Conservation (phyloP, 139 green algal species). For the Pleodorina starrii region DNA sequence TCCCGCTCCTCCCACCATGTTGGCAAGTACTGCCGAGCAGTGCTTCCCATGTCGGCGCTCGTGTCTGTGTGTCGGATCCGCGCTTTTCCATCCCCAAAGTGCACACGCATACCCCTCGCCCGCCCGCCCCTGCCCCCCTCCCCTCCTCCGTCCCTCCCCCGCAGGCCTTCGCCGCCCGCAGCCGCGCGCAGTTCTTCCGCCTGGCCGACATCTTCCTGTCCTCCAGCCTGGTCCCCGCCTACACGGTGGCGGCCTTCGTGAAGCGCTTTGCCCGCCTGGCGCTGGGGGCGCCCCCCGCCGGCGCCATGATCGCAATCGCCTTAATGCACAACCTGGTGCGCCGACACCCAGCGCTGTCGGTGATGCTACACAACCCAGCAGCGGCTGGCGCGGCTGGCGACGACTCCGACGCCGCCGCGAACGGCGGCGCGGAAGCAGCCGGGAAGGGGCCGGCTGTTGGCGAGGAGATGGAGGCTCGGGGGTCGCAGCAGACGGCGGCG, state of each 20-base stretch:
- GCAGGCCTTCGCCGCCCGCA: conserved; percentile 42
- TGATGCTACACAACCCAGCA: conserved; percentile 85
- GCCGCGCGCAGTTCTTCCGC: conserved; percentile 71
- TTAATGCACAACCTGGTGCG: conserved; percentile 98
- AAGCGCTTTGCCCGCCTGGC: conserved; percentile 93
- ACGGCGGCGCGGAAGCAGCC: background rate
- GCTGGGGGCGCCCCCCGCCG: conserved; percentile 79
- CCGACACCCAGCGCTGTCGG: conserved; percentile 88
- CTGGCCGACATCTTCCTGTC: conserved; percentile 94
- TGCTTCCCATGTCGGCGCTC: too few species aligned
- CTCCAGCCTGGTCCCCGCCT: conserved; percentile 92
- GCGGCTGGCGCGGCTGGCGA: background rate
- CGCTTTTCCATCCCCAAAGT: too few species aligned
- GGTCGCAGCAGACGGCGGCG: background rate
- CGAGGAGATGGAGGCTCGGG: background rate
- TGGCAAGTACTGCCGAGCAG: too few species aligned
- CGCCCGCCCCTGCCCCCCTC: background rate
- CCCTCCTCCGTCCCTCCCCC: background rate
- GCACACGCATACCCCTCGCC: too few species aligned
- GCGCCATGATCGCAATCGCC: conserved; percentile 83
- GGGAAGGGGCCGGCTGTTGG: background rate
- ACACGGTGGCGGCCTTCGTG: conserved; percentile 95
- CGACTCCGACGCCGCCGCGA: background rate
- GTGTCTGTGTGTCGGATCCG: too few species aligned
- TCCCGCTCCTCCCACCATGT: too few species aligned